Percentiles rank a stretch among this genome's conserved stretches.
Evolutionary conservation across 139 green algal species (phyloP).

Genomic region (Dunaliella primolecta): DNA sequence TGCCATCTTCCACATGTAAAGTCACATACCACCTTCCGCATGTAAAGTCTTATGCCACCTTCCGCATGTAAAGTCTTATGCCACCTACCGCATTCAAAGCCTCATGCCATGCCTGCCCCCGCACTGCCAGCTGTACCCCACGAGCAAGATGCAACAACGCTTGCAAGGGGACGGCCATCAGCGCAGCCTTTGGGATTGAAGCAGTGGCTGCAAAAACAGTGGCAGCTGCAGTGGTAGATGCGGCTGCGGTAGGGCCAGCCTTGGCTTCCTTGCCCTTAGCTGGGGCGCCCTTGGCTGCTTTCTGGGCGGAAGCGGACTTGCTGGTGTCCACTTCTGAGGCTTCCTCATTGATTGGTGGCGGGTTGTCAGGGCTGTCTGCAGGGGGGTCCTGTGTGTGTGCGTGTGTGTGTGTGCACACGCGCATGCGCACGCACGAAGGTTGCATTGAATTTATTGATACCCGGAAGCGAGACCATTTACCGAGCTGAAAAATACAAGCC

Average conservation of each 20-base stretch:
- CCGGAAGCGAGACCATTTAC: too few species aligned
- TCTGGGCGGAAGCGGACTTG: neutral
- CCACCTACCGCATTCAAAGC: conserved; percentile 27
- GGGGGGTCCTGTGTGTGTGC: neutral
- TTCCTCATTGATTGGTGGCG: neutral
- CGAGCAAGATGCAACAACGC: conserved; percentile 36
- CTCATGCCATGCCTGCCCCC: conserved; percentile 40
- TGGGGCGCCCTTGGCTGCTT: neutral
- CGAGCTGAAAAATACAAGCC: too few species aligned
- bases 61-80: too few species aligned
- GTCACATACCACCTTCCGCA: too few species aligned
- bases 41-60: too few species aligned
- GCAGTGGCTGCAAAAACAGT: neutral
- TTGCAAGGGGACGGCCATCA: conserved; percentile 14
- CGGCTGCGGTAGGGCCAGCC: neutral
- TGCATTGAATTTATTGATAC: neutral
- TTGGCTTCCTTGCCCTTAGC: conserved; percentile 9
- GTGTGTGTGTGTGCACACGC: neutral
- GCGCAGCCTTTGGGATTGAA: neutral
- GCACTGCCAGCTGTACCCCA: conserved; percentile 26
- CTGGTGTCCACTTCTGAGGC: neutral
- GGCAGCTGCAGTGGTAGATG: neutral
- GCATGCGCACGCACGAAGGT: neutral
- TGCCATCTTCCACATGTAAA: too few species aligned
- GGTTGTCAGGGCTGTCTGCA: neutral